phyloP scores from a whole-genome alignment of 192 early-diverging fungal genomes.

The Geosiphon pyriformis region DNA sequence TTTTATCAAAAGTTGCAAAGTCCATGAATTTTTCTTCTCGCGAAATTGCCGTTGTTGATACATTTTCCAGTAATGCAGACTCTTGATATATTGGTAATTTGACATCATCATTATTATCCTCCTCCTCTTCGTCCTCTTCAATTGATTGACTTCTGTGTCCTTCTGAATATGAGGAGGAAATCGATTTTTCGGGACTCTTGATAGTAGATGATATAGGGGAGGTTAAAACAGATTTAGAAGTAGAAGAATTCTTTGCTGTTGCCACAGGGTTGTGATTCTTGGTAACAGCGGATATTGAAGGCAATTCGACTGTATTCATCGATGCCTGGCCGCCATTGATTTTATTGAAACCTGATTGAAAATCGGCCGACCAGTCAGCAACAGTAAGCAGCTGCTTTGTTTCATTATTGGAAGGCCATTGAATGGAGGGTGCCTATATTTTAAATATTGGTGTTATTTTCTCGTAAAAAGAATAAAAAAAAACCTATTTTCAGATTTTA shows the following conservation, averaged over 20 bases:
- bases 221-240: background rate
- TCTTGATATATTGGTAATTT: background rate
- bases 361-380: slow-evolving; percentile 16
- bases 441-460: background rate
- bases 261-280: background rate
- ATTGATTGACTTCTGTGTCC: background rate
- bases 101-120: slow-evolving; percentile 4
- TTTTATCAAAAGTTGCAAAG: slow-evolving; percentile 20
- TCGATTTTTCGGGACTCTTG: background rate
- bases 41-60: background rate
- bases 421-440: background rate
- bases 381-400: slow-evolving; percentile 17
- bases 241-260: background rate
- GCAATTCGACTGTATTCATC: background rate
- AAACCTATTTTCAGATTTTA: too few species aligned
- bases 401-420: slow-evolving; percentile 1
- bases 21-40: background rate
- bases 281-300: background rate
- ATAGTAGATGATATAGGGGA: background rate
- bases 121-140: slow-evolving; percentile 17
- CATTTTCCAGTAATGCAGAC: background rate
- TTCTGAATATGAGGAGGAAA: background rate
- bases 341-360: slow-evolving; percentile 2
- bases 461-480: too few species aligned
- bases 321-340: background rate